Base-by-base conservation (phyloP, 176 grass and related monocot species). In the Elaeis guineensis region DNA sequence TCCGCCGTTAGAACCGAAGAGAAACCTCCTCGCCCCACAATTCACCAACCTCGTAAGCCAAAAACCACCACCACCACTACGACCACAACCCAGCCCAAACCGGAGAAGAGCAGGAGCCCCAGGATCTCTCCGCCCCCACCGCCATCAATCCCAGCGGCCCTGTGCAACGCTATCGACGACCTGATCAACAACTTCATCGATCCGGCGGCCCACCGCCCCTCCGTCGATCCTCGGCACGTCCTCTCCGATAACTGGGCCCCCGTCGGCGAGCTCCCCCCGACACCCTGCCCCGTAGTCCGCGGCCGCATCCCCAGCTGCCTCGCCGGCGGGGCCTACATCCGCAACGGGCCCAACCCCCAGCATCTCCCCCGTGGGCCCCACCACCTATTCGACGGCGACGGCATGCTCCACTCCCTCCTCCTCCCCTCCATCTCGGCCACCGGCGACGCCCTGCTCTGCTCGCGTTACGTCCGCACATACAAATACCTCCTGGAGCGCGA, bases 311-410 rank as follows among this genome's bases (percentile, higher is more conserved):
- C 90, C 3, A 63, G 77, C 4, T 95, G 86, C 79, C 90, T 95
- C 24, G 77, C 66, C 24, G 90, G 90, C 6, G 90, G 90, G 0
- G 81, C 90, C 52, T 95, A 95, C 80, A 90, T 95, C 67, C 90
- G 90, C 63, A 95, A 95, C 74, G 90, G 90, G 14, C 90, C 90
- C 11, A 95, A 95, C 69, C 90, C 90, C 25, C 90, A 95, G 80
- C 62, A 84, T 64, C 82, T 95, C 20, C 90, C 90, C 5, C 72
- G 77, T 22, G 90, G 90, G 5, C 77, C 86, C 49, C 83, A 95
- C 64, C 90, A 95, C 57, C 83, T 95, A 26, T 95, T 95, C 70
- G 86, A 95, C 64, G 86, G 90, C 55, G 90, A 95, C 56, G 90
- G 90, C 74, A 95, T 95, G 90, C 83, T 95, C 14, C 90, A 95